Conservation (phyloP, 352 stramenopile genomes). For the Phytophthora foliorum region DNA sequence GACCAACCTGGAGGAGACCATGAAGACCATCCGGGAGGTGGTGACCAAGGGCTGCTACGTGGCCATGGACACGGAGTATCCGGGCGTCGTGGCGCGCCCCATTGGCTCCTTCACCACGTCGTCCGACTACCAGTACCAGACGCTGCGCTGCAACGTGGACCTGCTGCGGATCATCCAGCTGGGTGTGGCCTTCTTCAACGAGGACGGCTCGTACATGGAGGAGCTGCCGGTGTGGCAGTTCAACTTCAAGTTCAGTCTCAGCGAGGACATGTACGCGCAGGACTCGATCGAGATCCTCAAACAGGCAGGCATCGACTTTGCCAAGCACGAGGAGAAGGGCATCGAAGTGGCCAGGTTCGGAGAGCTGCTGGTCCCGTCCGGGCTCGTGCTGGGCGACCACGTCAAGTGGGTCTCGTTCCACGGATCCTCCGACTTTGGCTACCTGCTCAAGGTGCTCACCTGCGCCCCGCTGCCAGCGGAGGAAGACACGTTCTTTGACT, state of each 20-base stretch:
- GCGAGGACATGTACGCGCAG: constrained; percentile 99
- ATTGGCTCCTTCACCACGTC: constrained; percentile 96
- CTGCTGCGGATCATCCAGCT: constrained; percentile 99
- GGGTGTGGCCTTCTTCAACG: constrained; percentile 97
- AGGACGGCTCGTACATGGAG: constrained; percentile 95
- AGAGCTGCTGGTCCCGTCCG: constrained; percentile 98
- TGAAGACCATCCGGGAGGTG: constrained; percentile 96
- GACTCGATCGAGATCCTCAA: constrained; percentile 99
- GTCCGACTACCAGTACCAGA: constrained; percentile 99
- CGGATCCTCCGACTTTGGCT: constrained; percentile 99
- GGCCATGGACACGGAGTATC: constrained; percentile 99
- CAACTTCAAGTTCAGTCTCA: constrained; percentile 99
- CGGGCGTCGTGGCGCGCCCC: constrained; percentile 97
- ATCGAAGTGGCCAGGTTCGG: constrained; percentile 98
- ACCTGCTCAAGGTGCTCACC: constrained; percentile 98
- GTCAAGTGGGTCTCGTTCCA: constrained; percentile 99
- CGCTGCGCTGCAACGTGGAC: constrained; percentile 99
- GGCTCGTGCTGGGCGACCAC: constrained; percentile 98
- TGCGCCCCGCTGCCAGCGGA: constrained; percentile 90
- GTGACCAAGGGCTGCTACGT: constrained; percentile 98
- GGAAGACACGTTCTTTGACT: constrained; percentile 96
- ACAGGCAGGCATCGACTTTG: constrained; percentile 98
- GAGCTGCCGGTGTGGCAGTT: constrained; percentile 99
- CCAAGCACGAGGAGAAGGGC: constrained; percentile 95
- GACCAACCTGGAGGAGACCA: constrained; percentile 94